These are phyloP conservation scores for Boletales sp. DNA, from an alignment of 768 basidiomycete genomes.

Conservation along the genomic window DNA sequence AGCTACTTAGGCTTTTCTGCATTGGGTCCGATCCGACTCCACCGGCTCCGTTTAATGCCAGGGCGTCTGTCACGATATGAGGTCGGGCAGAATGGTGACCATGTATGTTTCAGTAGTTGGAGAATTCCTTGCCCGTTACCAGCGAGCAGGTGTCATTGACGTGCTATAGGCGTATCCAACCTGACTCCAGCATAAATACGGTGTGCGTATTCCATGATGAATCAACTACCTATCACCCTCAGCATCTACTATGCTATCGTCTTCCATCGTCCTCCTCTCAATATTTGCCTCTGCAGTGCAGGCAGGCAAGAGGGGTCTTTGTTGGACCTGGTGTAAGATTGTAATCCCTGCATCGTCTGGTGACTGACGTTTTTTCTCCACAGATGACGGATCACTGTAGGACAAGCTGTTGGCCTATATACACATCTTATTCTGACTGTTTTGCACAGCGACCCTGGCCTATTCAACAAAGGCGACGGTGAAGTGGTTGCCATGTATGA, in stretches of 20 bases:
- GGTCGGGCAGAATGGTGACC: no score
- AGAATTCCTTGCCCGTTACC: no score
- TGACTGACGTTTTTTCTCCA: background rate
- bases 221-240: background rate
- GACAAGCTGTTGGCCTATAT: background rate
- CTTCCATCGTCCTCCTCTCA: constrained; percentile 13
- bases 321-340: constrained; percentile 34
- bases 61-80: no score
- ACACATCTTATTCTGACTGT: background rate
- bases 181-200: constrained; percentile 12
- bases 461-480: constrained; percentile 31
- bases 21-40: no score
- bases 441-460: constrained; percentile 24
- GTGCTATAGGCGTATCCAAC: no score
- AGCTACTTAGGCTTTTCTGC: no score
- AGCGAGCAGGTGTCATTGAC: no score
- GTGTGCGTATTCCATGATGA: background rate
- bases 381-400: constrained; percentile 31
- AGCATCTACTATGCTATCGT: constrained; percentile 15
- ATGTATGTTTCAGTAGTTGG: no score
- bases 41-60: no score
- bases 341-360: background rate
- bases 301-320: constrained; percentile 38
- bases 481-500: constrained; percentile 34
- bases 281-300: constrained; percentile 16